Evolutionary conservation across 1,284 basidiomycete species (phyloP), one percentile per base, ranked within the genome.

Genomic region (Ceratobasidium sp.): DNA sequence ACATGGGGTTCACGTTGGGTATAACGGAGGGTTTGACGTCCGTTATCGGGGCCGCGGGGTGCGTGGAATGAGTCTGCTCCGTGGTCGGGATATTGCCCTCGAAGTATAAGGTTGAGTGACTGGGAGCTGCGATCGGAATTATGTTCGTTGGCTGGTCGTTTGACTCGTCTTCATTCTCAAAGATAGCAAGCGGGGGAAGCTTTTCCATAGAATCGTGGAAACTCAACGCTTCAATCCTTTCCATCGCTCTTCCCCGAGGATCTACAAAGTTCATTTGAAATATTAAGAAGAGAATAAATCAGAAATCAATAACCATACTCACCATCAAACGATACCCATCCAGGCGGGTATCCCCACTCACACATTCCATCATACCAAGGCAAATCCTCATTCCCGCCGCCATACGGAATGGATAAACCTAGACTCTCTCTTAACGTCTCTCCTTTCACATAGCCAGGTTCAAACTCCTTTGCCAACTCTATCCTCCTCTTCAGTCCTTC

Each of bases 341-440:
- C 93, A 26, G 85, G 87, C 40, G 93, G 93, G 83, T 94, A 94
- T 0, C 93, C 93, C 92, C 92, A 93, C 33, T 85, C 81, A 15
- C 90, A 86, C 83, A 94, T 94, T 74, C 90, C 90, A 71, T 82
- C 85, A 59, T 78, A 85, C 91, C 92, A 93, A 40, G 88, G 88
- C 33, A 83, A 83, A 13, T 82, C 71, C 50, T 84, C 80, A 17
- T 78, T 61, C 33, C 44, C 28, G 10, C 70, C 66, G 10, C 23
- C 44, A 56, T 77, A 65, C 12, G 33, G n/a, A 15, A 85, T 86
- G 23, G 61, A 42, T 52, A 88, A 79, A 7, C 87, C 89, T 28
- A 94, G 85, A 0, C 93, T 92, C 5, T 90, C 88, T 64, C 87
- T 86, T 13, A 94, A 83, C 9, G 87, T 80, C 23, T 84, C 79